phyloP scores from a whole-genome alignment of 164 flowering plant species.

The Santalum album region DNA sequence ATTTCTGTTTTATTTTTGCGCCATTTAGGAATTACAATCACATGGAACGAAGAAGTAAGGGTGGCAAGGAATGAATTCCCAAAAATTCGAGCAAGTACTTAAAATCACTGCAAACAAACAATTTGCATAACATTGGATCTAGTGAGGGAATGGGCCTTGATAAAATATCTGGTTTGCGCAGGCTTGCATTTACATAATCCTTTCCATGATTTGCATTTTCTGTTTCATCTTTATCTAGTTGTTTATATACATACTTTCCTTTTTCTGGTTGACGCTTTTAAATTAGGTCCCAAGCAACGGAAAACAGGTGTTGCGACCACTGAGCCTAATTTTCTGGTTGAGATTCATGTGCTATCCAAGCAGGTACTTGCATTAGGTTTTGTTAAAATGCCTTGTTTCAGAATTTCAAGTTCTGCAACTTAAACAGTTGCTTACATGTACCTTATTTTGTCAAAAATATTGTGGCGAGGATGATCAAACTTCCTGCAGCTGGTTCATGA shows the following conservation, averaged over 20 bases:
- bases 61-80: slow-evolving; percentile 42
- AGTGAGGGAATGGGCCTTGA: slow-evolving; percentile 21
- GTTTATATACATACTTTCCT: not conserved
- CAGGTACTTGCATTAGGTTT: slow-evolving; percentile 33
- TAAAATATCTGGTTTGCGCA: slow-evolving; percentile 37
- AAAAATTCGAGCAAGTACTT: slow-evolving; percentile 40
- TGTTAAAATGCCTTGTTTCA: not conserved
- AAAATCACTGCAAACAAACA: slow-evolving; percentile 63
- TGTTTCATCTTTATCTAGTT: no score
- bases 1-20: not conserved
- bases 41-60: slow-evolving; percentile 73
- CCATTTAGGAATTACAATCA: slow-evolving; percentile 71
- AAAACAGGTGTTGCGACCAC: slow-evolving; percentile 19
- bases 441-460: no score
- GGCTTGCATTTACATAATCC: no score
- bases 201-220: no score
- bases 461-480: no score
- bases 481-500: no score
- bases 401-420: no score
- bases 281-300: slow-evolving; percentile 39
- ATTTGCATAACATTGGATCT: slow-evolving; percentile 21
- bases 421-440: no score
- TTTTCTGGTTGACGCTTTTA: slow-evolving; percentile 7
- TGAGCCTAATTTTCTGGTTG: slow-evolving; percentile 25
- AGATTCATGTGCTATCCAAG: slow-evolving; percentile 43